A percentile compares a stretch with the other conserved stretches of the same genome.
phyloP scores from a whole-genome alignment of 306 rosid genomes.

The Canavalia gladiata region DNA sequence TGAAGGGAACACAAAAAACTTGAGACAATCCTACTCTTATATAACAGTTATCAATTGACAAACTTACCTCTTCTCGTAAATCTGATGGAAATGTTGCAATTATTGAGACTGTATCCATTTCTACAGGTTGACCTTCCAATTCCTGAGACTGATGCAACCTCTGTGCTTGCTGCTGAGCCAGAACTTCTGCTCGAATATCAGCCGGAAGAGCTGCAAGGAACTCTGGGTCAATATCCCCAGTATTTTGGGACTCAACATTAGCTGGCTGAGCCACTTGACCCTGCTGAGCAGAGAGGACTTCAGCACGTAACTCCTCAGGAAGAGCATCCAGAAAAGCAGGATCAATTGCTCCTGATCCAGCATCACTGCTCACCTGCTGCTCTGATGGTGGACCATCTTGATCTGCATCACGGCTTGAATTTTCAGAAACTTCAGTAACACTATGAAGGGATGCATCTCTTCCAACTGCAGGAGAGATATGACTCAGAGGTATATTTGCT shows the following conservation, averaged over 20 bases:
- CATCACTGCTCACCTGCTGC: constrained; percentile 79
- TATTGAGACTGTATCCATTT: constrained; percentile 98
- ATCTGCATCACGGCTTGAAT: constrained; percentile 92
- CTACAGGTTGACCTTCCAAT: constrained; percentile 99
- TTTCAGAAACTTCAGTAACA: constrained; percentile 95
- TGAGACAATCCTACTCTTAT: constrained; percentile 2
- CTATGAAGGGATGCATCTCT: constrained; percentile 95
- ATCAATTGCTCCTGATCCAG: constrained; percentile 92
- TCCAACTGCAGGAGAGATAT: constrained; percentile 65
- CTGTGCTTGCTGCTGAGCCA: constrained; percentile 99
- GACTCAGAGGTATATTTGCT: constrained; percentile 66
- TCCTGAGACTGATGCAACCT: constrained; percentile 94
- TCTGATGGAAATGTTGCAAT: constrained; percentile 99
- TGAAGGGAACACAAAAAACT: constrained; percentile 42
- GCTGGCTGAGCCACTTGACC: constrained; percentile 89
- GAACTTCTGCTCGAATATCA: constrained; percentile 97
- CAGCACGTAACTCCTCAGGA: constrained; percentile 98
- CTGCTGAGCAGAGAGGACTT: constrained; percentile 94
- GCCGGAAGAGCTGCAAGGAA: constrained; percentile 99
- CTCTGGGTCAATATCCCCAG: constrained; percentile 98
- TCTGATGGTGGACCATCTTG: constrained; percentile 82
- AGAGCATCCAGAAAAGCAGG: constrained; percentile 99
- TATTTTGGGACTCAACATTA: constrained; percentile 73
- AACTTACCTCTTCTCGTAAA: constrained; percentile 91
- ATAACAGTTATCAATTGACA: constrained; percentile 1